These are phyloP conservation scores for Beauveria pseudobassiana DNA, from an alignment of 2,329 filamentous ascomycete genomes.

Conservation along the genomic window DNA sequence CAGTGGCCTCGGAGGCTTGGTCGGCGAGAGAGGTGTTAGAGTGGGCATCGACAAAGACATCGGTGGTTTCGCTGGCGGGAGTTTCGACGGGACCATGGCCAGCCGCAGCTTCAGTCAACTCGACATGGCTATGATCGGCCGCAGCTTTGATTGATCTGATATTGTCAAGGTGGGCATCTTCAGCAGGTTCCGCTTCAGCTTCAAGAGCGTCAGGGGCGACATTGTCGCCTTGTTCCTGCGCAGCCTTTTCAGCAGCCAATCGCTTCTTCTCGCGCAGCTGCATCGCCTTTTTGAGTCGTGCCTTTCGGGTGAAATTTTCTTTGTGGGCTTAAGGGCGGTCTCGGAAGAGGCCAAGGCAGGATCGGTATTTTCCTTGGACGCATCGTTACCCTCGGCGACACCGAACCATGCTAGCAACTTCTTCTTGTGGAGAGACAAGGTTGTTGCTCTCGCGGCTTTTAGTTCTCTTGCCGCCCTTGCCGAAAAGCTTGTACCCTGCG, in stretches of 20 bases:
- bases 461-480: conserved; percentile 46
- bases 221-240: conserved; percentile 18
- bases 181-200: conserved; percentile 7
- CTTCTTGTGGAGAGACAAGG: conserved; percentile 27
- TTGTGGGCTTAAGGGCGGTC: conserved; percentile 38
- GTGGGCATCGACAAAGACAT: conserved; percentile 33
- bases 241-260: conserved; percentile 15
- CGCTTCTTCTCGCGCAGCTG: conserved; percentile 79
- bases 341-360: conserved; percentile 13
- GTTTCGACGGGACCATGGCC: conserved; percentile 35
- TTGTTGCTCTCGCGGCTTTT: conserved; percentile 21
- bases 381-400: conserved; percentile 14
- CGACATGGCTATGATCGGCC: background rate
- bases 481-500: conserved; percentile 66
- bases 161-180: background rate
- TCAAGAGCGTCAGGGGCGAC: conserved; percentile 17
- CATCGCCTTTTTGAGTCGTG: conserved; percentile 87
- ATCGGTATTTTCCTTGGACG: conserved; percentile 14
- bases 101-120: conserved; percentile 7
- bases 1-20: conserved; percentile 37
- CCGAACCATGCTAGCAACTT: conserved; percentile 29
- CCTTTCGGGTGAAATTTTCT: conserved; percentile 72
- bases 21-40: conserved; percentile 37
- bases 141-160: background rate
- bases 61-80: conserved; percentile 36